Evolutionary conservation across 129 eudicot genomes (phyloP), one percentile per base, ranked within the genome.

Genomic region (Pulicaria dysenterica): DNA sequence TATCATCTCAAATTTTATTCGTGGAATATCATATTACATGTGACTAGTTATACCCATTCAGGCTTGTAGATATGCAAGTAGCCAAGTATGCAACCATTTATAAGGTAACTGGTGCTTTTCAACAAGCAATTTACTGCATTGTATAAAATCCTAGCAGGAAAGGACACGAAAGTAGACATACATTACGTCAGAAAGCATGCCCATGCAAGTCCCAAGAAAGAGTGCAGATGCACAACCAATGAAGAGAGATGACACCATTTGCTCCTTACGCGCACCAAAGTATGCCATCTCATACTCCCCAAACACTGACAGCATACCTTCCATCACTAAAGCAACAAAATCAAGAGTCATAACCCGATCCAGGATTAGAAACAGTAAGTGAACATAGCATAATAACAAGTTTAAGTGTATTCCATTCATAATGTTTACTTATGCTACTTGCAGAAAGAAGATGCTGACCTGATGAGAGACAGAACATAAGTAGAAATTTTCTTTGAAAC

Each of bases 121-220:
- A 67, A 37, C 51, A 3, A 13, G 44, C 43, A 66, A 10, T 5
- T 47, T n/a, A 31, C 45, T 66, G 71, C 41, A 11, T 17, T 67
- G 43, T 24, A 34, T 16, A 57, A 54, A 73, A 69, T 6, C 38
- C 6, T 59, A 67, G 13, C 1, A 16, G 6, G 44, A 73, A 38
- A 64, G 14, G 59, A 31, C 3, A 46, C 43, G 44, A 41, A 58
- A 58, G n/a, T 6, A 12, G 31, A 61, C 97, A 74, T 80, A 94
- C 99, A 94, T 67, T 14, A 91, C 38, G 82, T 94, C 99, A 62
- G 99, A 84, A 31, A 90, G 77, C 79, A 90, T 47, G 65, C 99
- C 99, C 5, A 86, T 75, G 64, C 69, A 82, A 82, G 91, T 82
- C 45, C 85, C 96, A 74, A 86, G 5, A n/a, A 88, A 59, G 38